Evolutionary conservation across 192 early-diverging fungal genomes (phyloP), one percentile per base, ranked within the genome.

Genomic region (Backusella sp.): DNA sequence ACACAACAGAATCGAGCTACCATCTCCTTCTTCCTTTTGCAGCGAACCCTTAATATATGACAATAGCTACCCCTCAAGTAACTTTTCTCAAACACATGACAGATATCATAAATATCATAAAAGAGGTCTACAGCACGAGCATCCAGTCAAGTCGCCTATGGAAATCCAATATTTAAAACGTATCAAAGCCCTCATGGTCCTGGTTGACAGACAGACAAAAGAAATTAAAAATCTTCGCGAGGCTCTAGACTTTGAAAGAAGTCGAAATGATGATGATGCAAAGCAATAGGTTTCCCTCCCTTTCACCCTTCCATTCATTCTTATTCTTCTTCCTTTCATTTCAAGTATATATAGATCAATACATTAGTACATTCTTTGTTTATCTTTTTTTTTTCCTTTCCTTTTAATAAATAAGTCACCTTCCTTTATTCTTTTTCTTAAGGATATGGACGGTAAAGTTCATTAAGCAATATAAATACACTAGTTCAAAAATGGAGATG

Each of bases 111-210:
- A 62, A 62, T 62, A 62, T 28, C 56, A 62, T 4, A 62, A 62
- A 62, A 62, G 23, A 28, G 56, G 56, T 62, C 23, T 62, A 26
- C 23, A 62, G 4, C 26, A 23, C 56, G 56, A 62, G 8, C 56
- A 62, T 62, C 26, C 12, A 2, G 56, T 14, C 23, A 62, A 62
- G 56, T 62, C 56, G 12, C 56, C 56, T 14, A 62, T 62, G 56
- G 56, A 62, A 62, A 62, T 62, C 56, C 56, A 62, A 62, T 62
- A 62, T 62, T 28, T 62, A 62, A 62, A 62, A 62, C 56, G 56
- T 62, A 62, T 62, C 1, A 62, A 62, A 62, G 56, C 56, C 56
- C 56, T 62, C 3, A 62, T 62, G 56, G 56, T 62, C 9, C 56
- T 62, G 26, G 56, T 62, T 19, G 56, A 62, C 12, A 23, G 56